Percentiles rank a stretch among this genome's conserved stretches.
phyloP scores from a whole-genome alignment of 163 green algal species.

The Chlorella variabilis region DNA sequence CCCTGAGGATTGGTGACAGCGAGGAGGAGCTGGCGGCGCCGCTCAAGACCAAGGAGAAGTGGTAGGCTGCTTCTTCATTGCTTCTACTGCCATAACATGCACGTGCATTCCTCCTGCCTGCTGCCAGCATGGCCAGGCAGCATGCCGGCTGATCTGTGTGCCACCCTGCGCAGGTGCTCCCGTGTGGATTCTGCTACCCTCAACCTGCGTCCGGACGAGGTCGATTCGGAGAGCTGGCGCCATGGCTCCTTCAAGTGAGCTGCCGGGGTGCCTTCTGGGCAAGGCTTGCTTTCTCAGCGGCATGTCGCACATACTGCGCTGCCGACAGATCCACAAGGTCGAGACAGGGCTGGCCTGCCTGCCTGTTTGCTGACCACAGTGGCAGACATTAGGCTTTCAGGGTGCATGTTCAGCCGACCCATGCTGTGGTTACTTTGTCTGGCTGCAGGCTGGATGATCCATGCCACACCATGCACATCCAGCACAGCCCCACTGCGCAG shows the following conservation, averaged over 20 bases:
- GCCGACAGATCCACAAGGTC: too few relatives aligned
- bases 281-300: background rate
- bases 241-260: constrained; percentile 35
- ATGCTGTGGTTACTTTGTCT: too few relatives aligned
- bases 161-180: constrained; percentile 26
- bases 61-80: too few relatives aligned
- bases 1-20: background rate
- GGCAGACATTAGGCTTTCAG: too few relatives aligned
- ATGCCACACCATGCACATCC: constrained; percentile 20
- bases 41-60: constrained; percentile 10
- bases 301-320: too few relatives aligned
- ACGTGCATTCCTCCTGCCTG: background rate
- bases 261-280: background rate
- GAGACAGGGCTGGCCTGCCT: too few relatives aligned
- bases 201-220: constrained; percentile 23
- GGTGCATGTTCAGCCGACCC: too few relatives aligned
- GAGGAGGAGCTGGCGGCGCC: background rate
- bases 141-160: too few relatives aligned
- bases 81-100: too few relatives aligned
- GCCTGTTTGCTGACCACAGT: too few relatives aligned
- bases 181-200: constrained; percentile 21
- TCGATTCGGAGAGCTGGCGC: background rate
- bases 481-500: background rate
- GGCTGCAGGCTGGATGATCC: constrained; percentile 15
- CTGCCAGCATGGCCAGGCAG: background rate